Conservation (phyloP, 73 alveolate species). For the Paramecium tetraurelia region DNA sequence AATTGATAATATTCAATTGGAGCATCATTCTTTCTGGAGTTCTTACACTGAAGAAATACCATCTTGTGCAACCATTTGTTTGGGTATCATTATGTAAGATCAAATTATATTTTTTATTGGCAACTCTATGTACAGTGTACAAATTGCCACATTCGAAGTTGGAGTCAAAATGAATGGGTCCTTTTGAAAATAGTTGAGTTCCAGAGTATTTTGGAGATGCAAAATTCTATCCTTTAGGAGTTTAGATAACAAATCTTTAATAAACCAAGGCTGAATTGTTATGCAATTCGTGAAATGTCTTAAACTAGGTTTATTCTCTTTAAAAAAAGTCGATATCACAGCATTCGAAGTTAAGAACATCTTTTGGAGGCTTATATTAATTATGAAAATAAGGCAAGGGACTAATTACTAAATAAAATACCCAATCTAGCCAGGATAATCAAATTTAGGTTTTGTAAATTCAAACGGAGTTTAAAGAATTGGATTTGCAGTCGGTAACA, state of each 20-base stretch:
- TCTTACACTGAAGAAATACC: slow-evolving; percentile 93
- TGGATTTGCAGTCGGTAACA: slow-evolving; percentile 32
- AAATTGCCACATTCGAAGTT: slow-evolving; percentile 84
- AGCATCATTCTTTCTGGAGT: slow-evolving; percentile 63
- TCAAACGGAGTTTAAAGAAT: slow-evolving; percentile 1
- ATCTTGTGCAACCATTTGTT: slow-evolving; percentile 93
- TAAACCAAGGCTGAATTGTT: background rate
- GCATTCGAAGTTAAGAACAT: slow-evolving; percentile 33
- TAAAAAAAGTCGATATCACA: slow-evolving; percentile 1
- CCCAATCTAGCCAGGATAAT: background rate
- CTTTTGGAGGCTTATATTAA: background rate
- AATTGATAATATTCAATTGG: slow-evolving; percentile 70
- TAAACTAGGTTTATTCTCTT: background rate
- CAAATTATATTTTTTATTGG: slow-evolving; percentile 83
- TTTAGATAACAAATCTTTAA: background rate
- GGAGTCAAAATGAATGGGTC: slow-evolving; percentile 72
- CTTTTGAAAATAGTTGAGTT: background rate
- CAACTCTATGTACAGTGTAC: slow-evolving; percentile 55
- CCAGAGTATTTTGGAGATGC: background rate
- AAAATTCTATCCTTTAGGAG: background rate
- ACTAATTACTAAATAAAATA: background rate
- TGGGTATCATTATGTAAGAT: slow-evolving; percentile 91
- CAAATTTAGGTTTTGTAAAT: background rate
- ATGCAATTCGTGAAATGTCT: slow-evolving; percentile 11
- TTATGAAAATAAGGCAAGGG: background rate